Base-by-base conservation (phyloP, 768 basidiomycete species). In the Boletellus sp. region DNA sequence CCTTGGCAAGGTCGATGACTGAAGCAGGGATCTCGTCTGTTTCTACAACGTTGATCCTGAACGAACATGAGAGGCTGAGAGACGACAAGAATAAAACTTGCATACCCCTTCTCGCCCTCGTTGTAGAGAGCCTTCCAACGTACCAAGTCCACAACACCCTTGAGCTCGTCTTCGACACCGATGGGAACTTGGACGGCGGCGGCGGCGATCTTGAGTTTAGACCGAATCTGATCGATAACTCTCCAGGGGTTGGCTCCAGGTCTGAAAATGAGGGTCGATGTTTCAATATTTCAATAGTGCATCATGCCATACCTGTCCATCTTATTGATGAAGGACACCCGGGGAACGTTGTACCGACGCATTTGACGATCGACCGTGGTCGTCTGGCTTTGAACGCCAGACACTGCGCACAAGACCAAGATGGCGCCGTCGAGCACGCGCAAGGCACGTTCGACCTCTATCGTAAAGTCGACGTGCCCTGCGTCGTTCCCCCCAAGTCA, bases 401-500 rank as follows among this genome's bases (percentile, higher is more conserved):
- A 87, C 38, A 99, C 96, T 19, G 96, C 94, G 70, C 96, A 98
- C 20, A 99, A 76, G 26, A 99, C 96, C 62, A 99, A 69, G 41
- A 98, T 87, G 45, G 96, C 96, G 54, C 96, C 96, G 67, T 99
- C 96, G 54, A 99, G 74, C 8, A 98, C 96, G 44, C 96, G 84
- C 43, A 99, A 75, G 22, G 96, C 96, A 15, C 96, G 84, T 69
- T 99, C 96, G 8, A 99, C 96, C 70, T 99, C 96, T 58, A 99
- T 98, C 2, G 96, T 99, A 64, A 99, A 99, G 69, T 99, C 96
- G 55, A 99, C 96, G 76, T 99, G 96, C 59, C 94, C 94, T 93
- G 49, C n/a, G 55, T 20, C 51, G 37, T 44, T 42, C 9, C 12
- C 9, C 12, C 17, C 33, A 19, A 35, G 19, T 52, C 42, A 48